phyloP scores from a whole-genome alignment of 495 filamentous ascomycete species.

The Friedmanniomyces simplex region DNA sequence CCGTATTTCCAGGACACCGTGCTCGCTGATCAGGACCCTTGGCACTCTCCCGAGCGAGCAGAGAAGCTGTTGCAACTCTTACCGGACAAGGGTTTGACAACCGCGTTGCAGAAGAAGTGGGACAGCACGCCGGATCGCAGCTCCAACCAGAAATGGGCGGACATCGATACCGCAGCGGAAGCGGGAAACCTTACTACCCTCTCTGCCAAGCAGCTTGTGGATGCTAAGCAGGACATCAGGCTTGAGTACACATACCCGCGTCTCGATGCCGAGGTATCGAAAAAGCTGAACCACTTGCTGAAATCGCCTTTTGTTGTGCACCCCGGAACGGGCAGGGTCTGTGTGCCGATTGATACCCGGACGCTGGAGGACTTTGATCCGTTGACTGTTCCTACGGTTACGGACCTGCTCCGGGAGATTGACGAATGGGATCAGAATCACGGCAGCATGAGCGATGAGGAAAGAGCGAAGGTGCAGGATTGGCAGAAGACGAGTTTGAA shows the following conservation, averaged over 20 bases:
- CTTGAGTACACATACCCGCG: constrained; percentile 98
- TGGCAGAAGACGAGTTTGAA: constrained; percentile 95
- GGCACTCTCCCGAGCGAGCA: constrained; percentile 52
- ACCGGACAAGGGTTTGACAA: constrained; percentile 59
- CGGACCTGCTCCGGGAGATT: constrained; percentile 66
- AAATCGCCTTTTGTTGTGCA: constrained; percentile 95
- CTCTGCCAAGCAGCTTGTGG: constrained; percentile 53
- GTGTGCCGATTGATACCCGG: constrained; percentile 78
- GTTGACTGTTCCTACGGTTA: constrained; percentile 75
- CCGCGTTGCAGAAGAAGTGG: constrained; percentile 81
- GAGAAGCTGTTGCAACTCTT: constrained; percentile 68
- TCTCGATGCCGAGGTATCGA: constrained; percentile 89
- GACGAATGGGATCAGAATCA: constrained; percentile 55
- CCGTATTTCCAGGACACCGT: constrained; percentile 71
- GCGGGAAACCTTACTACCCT: constrained; percentile 55
- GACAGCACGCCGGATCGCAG: constrained; percentile 64
- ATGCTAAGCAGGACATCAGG: constrained; percentile 87
- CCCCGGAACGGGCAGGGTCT: constrained; percentile 85
- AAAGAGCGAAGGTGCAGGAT: constrained; percentile 52
- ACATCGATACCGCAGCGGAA: constrained; percentile 79
- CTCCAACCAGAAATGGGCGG: constrained; percentile 75
- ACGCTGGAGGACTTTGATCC: constrained; percentile 74
- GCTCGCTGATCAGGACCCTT: constrained; percentile 77
- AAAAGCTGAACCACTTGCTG: constrained; percentile 93
- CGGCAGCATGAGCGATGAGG: constrained; percentile 29